Evolutionary conservation across 768 basidiomycete species (phyloP).

Genomic region (Boletus rubropictus): DNA sequence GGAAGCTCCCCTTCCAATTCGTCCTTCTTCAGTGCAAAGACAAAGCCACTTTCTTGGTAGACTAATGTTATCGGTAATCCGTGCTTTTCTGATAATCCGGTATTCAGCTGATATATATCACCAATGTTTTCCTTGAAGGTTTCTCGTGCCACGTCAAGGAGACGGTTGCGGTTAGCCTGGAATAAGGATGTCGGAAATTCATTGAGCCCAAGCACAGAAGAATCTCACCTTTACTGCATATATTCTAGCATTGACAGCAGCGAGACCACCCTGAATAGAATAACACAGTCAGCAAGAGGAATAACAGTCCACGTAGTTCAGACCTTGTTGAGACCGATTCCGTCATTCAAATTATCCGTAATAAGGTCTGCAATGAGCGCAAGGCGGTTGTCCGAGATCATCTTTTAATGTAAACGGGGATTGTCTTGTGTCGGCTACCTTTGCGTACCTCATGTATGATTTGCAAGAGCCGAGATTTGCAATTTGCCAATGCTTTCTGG

Average conservation of each 20-base stretch:
- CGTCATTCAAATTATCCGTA: conserved; percentile 66
- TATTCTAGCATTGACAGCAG: conserved; percentile 71
- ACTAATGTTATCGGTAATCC: conserved; percentile 58
- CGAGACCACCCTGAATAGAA: conserved; percentile 54
- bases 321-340: conserved; percentile 56
- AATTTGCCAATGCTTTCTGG: conserved; percentile 53
- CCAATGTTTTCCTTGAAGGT: conserved; percentile 91
- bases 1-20: conserved; percentile 52
- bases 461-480: conserved; percentile 52
- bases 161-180: conserved; percentile 69
- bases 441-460: conserved; percentile 54
- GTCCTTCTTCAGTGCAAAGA: conserved; percentile 63
- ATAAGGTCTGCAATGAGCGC: conserved; percentile 57
- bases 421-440: neutral
- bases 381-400: conserved; percentile 71
- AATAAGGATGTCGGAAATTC: neutral
- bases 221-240: conserved; percentile 73
- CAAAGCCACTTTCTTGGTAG: conserved; percentile 71
- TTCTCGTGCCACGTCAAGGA: conserved; percentile 92
- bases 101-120: conserved; percentile 73
- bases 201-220: neutral
- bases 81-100: conserved; percentile 54
- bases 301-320: neutral
- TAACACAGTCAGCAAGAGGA: neutral
- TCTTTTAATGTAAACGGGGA: conserved; percentile 34